Base-by-base conservation (phyloP, 2,329 filamentous ascomycete genomes). In the Cladosporium sp. region DNA sequence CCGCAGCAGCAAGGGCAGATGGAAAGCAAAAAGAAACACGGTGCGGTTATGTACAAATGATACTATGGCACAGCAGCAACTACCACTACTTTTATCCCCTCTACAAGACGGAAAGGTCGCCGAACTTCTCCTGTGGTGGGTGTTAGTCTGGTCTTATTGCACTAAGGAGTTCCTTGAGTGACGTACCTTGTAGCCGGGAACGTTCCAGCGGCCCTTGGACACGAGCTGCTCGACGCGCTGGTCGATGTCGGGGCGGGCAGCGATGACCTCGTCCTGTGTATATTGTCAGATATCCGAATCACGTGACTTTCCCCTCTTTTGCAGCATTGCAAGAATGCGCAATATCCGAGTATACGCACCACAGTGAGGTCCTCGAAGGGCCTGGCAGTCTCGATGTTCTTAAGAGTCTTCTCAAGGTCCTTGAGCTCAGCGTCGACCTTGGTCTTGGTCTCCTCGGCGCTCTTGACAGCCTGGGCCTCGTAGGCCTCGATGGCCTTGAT, bases 401-500 rank as follows among this genome's bases (percentile, higher is more conserved):
- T 90, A 78, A 99, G 85, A 57, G 95, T 98, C 85, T 93, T 93
- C 81, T 94, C 88, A 78, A 99, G 86, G 81, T 96, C 94, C 86
- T 90, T 88, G 80, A 99, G 86, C 86, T 99, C 95, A 70, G 92
- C 86, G 83, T 97, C 94, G 75, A 99, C 94, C 84, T 93, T 93
- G 78, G 89, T 86, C 90, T 97, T 98, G 79, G 95, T 98, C 79
- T 92, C 91, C 88, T 97, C 89, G 71, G 95, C 95, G 82, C 94
- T 97, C 90, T 96, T 92, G 76, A 99, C 83, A 72, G 95, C 95
- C 87, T 98, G 93, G 67, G 92, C 89, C 88, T 99, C 94, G 79
- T 99, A 99, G 66, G 92, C 92, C 79, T 98, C 93, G 79, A 99
- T 98, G 76, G 93, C 92, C 90, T 97, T 98, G 79, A 99, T 85